Conservation (phyloP, 129 eudicot species). For the Solidago caesia region DNA sequence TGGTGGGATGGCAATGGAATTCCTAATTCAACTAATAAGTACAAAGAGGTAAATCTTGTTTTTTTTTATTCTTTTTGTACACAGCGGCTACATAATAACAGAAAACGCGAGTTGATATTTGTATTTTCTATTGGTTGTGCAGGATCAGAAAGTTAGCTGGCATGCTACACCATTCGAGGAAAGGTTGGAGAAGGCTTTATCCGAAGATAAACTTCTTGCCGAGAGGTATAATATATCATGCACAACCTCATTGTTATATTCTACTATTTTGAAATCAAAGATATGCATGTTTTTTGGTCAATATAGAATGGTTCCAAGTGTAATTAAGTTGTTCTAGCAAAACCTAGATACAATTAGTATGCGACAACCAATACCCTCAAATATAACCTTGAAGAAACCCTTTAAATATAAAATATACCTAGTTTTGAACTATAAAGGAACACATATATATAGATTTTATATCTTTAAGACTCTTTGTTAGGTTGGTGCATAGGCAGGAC, state of each 20-base stretch:
- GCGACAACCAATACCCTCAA: neutral
- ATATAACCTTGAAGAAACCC: neutral
- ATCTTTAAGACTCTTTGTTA: neutral
- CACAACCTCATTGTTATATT: slow-evolving; percentile 6
- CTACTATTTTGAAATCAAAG: neutral
- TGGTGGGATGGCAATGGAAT: slow-evolving; percentile 89
- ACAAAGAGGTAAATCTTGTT: slow-evolving; percentile 65
- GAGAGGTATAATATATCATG: slow-evolving; percentile 53
- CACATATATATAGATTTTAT: neutral
- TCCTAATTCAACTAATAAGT: slow-evolving; percentile 85
- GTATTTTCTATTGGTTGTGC: slow-evolving; percentile 19
- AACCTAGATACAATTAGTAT: neutral
- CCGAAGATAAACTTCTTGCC: slow-evolving; percentile 56
- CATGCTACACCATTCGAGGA: slow-evolving; percentile 96
- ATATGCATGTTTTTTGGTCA: neutral
- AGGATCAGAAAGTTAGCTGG: slow-evolving; percentile 98
- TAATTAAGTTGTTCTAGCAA: neutral
- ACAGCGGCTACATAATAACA: neutral
- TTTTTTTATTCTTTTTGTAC: neutral
- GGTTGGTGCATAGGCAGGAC: too few relatives aligned
- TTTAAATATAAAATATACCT: neutral
- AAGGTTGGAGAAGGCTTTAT: slow-evolving; percentile 87
- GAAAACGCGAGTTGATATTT: neutral
- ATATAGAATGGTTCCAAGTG: neutral
- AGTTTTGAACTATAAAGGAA: neutral